phyloP scores from a whole-genome alignment of 73 alveolate species.

The Tetrahymena malaccensis region DNA sequence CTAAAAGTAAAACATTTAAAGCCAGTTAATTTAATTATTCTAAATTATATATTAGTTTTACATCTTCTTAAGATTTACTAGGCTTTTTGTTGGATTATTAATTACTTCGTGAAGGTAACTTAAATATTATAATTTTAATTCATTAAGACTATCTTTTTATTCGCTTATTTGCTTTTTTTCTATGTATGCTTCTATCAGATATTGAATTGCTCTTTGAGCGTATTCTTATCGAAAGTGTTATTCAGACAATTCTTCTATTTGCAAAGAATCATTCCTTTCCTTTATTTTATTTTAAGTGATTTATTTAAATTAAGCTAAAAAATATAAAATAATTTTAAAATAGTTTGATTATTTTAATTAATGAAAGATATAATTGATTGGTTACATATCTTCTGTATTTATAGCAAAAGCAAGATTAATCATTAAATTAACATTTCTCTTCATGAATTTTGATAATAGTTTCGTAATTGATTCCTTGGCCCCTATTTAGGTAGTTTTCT shows the following conservation, averaged over 20 bases:
- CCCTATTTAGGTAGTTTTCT: neutral
- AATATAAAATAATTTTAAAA: no score
- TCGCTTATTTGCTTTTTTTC: neutral
- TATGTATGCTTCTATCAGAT: neutral
- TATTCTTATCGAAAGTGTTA: neutral
- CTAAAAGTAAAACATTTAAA: neutral
- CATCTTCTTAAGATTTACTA: neutral
- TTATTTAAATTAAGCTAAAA: no score
- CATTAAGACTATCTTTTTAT: neutral
- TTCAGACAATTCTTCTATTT: neutral
- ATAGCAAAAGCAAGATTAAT: neutral
- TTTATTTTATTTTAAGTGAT: no score
- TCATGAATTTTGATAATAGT: neutral
- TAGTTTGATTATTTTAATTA: no score
- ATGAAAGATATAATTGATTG: no score
- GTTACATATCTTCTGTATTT: neutral
- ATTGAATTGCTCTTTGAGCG: neutral
- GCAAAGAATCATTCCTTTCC: neutral
- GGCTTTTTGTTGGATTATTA: neutral
- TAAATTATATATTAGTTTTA: no score
- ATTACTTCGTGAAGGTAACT: neutral
- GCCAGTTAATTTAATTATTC: neutral
- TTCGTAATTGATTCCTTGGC: neutral
- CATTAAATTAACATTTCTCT: neutral
- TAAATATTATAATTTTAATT: no score